Base-by-base conservation (phyloP, 306 rosid species). In the Fragaria vesca region DNA sequence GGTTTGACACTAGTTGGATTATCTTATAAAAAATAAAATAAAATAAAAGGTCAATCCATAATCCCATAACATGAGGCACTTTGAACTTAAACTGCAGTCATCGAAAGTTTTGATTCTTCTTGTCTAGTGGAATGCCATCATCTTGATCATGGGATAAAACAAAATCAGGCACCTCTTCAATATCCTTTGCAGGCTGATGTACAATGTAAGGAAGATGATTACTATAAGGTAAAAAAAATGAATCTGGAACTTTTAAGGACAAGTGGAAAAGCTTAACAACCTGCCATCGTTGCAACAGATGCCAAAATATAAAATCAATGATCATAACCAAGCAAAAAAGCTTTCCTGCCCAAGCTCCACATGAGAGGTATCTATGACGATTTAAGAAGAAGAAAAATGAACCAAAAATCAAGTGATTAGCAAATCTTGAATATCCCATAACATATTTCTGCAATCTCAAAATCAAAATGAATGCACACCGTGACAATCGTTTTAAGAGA, bases 261-360 rank as follows among this genome's bases (percentile, higher is more conserved):
- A 43, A n/a, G 57, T 2, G 57, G 51, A 85, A 55, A 76, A 84
- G 72, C 34, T 62, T 10, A 13, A 63, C 26, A 73, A 94, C 93
- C 92, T 90, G 89, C 90, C 87, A 92, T 26, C 85, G 46, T 83
- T 94, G 88, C 89, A 92, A 72, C 67, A 90, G 81, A 77, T 80
- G 87, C 97, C 96, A 91, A 21, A 94, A 75, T 81, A 92, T 63
- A 84, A 86, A 94, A 70, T 91, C 97, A 60, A 94, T 86, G 47
- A 90, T 81, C 98, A 94, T 90, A 71, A 88, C 96, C 86, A 94
- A 83, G 88, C 94, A 90, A 85, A 91, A 92, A 71, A 92, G 88
- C 85, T 94, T 92, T 73, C 97, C 97, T 8, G 93, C 98, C 93
- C 97, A 94, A 6, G 93, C 77, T 82, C 98, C 98, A 79, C 97